Base-by-base conservation (phyloP, 2,329 filamentous ascomycete species). In the Aspergillus melleus region DNA sequence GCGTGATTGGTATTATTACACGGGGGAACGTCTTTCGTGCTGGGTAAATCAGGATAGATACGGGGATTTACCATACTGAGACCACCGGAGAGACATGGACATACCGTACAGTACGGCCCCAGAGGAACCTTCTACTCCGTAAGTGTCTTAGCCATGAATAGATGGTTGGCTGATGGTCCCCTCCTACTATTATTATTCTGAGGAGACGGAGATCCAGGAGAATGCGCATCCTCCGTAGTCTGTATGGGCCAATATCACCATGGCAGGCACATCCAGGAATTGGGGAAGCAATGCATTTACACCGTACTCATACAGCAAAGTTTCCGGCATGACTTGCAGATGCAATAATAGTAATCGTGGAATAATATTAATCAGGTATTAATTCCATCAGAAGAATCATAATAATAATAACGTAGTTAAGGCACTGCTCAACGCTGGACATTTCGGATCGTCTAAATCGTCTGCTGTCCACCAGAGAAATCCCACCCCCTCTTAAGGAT, bases 301-400 rank as follows among this genome's bases (percentile, higher is more conserved):
- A 24, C 22, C 22, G 22, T 24, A 44, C 39, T 49, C 32, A 36
- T 36, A 36, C 10, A 36, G 14, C 36, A 39, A 14, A 39, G 16
- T 58, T 52, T 60, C 42, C 49, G 44, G 56, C 62, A 66, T 67
- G 63, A 67, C 61, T 64, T 61, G 63, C 65, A 67, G 60, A 60
- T 67, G 60, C 63, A 65, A 57, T 57, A 51, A 64, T 49, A 61
- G 60, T 61, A 55, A 67, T 63, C 60, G 36, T 49, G 49, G 24
- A 29, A 44, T 42, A 42, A 32, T 47, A 11, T 11, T 46, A n/a
- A 20, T 20, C 16, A 29, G 26, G 26, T 29, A 29, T 29, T 29
- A 29, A 29, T 29, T 29, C 8, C 11, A 39, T 39, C 6, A 39
- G n/a, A 39, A 39, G n/a, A 39, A n/a, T 39, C 16, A n/a, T 39